These are phyloP conservation scores for Mrakia hoshinonis DNA, from an alignment of 768 basidiomycete genomes.

Conservation along the genomic window DNA sequence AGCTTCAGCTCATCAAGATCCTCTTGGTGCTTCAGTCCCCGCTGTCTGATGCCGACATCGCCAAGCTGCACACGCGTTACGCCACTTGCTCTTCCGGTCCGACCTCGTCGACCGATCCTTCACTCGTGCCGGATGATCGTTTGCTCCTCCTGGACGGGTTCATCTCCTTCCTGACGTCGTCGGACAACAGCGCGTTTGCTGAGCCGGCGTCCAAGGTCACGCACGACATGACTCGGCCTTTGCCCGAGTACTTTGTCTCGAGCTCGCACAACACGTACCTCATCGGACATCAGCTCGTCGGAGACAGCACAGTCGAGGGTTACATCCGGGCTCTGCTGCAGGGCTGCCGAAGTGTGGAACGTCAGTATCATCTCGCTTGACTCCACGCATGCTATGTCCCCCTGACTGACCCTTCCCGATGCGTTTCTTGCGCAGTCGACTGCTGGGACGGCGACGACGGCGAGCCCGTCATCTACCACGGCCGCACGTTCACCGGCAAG, in stretches of 20 bases:
- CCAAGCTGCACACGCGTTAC: constrained; percentile 14
- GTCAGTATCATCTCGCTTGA: constrained; percentile 46
- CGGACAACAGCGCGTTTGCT: constrained; percentile 59
- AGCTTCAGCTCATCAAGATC: neutral
- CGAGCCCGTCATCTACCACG: constrained; percentile 81
- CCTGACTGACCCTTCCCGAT: neutral
- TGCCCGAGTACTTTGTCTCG: constrained; percentile 80
- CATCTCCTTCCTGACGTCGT: constrained; percentile 67
- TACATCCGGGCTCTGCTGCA: constrained; percentile 86
- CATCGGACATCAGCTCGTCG: constrained; percentile 48
- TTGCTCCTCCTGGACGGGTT: constrained; percentile 56
- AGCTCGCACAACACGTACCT: constrained; percentile 68
- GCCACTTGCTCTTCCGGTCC: neutral
- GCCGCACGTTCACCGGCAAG: constrained; percentile 76
- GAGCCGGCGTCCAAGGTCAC: constrained; percentile 51
- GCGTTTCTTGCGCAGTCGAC: constrained; percentile 56
- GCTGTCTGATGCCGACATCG: constrained; percentile 11
- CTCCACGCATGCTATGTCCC: neutral
- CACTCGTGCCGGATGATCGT: neutral
- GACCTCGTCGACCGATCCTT: neutral
- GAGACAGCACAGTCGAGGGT: constrained; percentile 79
- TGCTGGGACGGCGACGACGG: constrained; percentile 78
- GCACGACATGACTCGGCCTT: constrained; percentile 82
- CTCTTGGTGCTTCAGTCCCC: neutral
- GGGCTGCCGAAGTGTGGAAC: constrained; percentile 85